Base-by-base conservation (phyloP, 2,329 filamentous ascomycete genomes). In the Mycogone perniciosa region DNA sequence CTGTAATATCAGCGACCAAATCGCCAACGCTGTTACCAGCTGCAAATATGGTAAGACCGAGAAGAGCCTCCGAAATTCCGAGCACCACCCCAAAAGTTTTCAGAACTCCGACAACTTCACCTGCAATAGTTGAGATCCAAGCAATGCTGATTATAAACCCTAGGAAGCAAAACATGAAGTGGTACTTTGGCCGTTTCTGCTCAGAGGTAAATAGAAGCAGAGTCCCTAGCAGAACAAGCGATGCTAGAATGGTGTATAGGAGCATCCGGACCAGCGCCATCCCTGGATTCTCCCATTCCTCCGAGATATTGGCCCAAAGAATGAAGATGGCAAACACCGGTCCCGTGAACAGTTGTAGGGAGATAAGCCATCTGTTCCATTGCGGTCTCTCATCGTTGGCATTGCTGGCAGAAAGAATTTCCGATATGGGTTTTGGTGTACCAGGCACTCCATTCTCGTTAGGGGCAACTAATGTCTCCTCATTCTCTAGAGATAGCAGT, bases 1-100 rank as follows among this genome's bases (percentile, higher is more conserved):
- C 88, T 0, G 93, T 99, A 48, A 97, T 88, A 65, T 99, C 88
- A 11, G 93, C 92, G 7, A 99, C 89, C 11, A 99, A 76, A 62
- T 99, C 93, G 35, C 93, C 92, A 7, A 97, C 77, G 7, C 89
- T 95, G 69, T 99, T 99, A 30, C 93, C 93, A 33, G 96, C 89
- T 2, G 93, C 93, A 66, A 99, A 99, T 49, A 99, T 85, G 11
- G 93, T 99, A 46, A 99, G 79, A 2, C 93, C 93, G 8, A 99
- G 79, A 56, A 99, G 89, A 4, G 93, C 93, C 68, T 99, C 93
- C 11, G 87, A 93, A 64, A 99, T 99, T 62, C 88, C 85, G 50
- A 96, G 74, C 46, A 99, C 89, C 31, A 97, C 88, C 7, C 93
- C 93, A 44, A 97, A 75, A 1, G 93, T 87, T 70, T 99, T 97